Conservation (phyloP, 306 rosid species). For the Calophaca sinica region DNA sequence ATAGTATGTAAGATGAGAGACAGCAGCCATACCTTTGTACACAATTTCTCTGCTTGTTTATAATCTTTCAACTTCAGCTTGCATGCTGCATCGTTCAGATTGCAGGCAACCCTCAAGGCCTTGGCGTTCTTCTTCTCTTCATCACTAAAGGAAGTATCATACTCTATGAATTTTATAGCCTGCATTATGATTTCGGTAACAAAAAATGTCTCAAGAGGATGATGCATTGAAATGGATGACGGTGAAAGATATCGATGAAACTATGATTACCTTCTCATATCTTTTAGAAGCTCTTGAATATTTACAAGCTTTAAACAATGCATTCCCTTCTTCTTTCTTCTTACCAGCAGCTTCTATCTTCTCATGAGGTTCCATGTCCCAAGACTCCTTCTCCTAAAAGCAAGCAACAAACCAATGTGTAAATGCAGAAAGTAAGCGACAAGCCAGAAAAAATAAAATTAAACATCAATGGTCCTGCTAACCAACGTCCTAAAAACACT, state of each 20-base stretch:
- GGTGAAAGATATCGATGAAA: not conserved
- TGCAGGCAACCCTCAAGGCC: conserved; percentile 82
- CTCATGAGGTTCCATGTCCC: conserved; percentile 82
- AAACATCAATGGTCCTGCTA: not conserved
- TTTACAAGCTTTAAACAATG: conserved; percentile 81
- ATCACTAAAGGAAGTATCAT: conserved; percentile 68
- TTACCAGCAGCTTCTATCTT: conserved; percentile 84
- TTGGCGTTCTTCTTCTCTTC: conserved; percentile 85
- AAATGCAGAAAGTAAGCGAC: not conserved
- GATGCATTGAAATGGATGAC: not conserved
- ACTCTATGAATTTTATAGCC: conserved; percentile 84
- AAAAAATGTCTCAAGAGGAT: not conserved
- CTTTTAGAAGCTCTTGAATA: conserved; percentile 85
- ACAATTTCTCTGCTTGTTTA: conserved; percentile 81
- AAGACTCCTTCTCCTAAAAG: conserved; percentile 82
- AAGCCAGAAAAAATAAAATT: not conserved
- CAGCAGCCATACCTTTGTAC: conserved; percentile 68
- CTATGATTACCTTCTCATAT: conserved; percentile 80
- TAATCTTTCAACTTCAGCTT: conserved; percentile 81
- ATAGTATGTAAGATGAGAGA: not conserved
- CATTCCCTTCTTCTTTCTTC: conserved; percentile 96
- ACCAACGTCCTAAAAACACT: not conserved
- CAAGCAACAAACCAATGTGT: conserved; percentile 12
- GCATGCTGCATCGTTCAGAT: conserved; percentile 89
- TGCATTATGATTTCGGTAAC: conserved; percentile 29